Evolutionary conservation across 371 early-diverging fungal genomes (phyloP), one percentile per base, ranked within the genome.

Genomic region (Astathelohania contejeani): DNA sequence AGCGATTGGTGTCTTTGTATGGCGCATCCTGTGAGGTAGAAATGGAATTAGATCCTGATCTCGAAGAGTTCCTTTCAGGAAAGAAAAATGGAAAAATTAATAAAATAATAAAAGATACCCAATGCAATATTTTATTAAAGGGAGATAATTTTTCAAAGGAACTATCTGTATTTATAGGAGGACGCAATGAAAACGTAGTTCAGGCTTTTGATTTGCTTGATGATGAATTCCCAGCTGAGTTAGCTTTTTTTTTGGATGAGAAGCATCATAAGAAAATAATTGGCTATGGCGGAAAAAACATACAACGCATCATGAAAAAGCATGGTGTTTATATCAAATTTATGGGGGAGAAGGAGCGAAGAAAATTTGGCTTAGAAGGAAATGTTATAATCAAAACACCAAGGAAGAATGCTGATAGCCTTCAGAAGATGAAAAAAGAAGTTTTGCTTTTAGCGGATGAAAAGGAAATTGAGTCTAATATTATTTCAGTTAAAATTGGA

Each of bases 321-420:
- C 85, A 81, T 61, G 87, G 87, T 19, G 88, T 90, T 1, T 88
- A 86, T 63, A 86, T 90, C 53, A 90, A 88, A 69, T 88, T 88
- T 65, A 61, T 69, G 56, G 62, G 60, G 23, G 58, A 58, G 28
- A 23, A 47, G 3, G 67, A 66, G 39, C 29, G 51, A 39, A 9
- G 10, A 1, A 28, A 18, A 25, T 10, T 44, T 16, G 51, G 54
- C 14, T 44, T 27, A 10, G 40, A 28, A 12, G 56, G 60, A 32
- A 72, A 72, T 59, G 73, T 72, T 16, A 54, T 72, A 14, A 64
- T 66, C 7, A 56, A 59, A 50, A 72, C 69, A 16, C 69, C 73
- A 7, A 52, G 49, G 9, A 66, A 67, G 28, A 72, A 72, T 60
- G 37, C 56, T 16, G 50, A 53, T 9, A 57, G 52, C 20, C 54